Conservation (phyloP, 441 rosid genomes). For the Erodium moschatum region DNA sequence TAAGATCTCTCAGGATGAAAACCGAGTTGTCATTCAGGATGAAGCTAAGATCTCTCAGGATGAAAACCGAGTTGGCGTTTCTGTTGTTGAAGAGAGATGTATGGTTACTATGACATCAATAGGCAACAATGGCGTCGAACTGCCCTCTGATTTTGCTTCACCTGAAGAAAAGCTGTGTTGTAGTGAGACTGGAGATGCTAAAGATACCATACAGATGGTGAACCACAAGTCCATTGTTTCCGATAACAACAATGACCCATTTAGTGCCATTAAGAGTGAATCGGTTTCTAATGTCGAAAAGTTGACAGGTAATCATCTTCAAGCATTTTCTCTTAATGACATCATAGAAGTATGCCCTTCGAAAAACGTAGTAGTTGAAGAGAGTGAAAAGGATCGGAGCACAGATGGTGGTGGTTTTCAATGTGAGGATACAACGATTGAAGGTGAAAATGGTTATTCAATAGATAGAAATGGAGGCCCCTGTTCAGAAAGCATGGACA, state of each 20-base stretch:
- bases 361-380: neutral
- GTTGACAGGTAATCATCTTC: neutral
- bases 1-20: conserved; percentile 3
- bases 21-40: conserved; percentile 4
- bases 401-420: neutral
- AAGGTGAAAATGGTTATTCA: neutral
- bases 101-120: too few species aligned
- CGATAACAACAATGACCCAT: neutral
- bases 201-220: conserved; percentile 11
- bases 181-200: neutral
- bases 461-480: neutral
- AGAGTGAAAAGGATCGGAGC: neutral
- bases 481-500: neutral
- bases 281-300: conserved; percentile 1
- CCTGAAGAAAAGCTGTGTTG: too few species aligned
- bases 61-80: neutral
- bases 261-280: neutral
- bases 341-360: neutral
- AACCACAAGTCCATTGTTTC: neutral
- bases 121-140: too few species aligned
- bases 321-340: neutral
- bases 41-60: conserved; percentile 12
- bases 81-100: too few species aligned
- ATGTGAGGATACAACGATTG: neutral
- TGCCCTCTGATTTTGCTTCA: too few species aligned